Evolutionary conservation across 2,329 filamentous ascomycete species (phyloP).

Genomic region (Curvularia lunata): DNA sequence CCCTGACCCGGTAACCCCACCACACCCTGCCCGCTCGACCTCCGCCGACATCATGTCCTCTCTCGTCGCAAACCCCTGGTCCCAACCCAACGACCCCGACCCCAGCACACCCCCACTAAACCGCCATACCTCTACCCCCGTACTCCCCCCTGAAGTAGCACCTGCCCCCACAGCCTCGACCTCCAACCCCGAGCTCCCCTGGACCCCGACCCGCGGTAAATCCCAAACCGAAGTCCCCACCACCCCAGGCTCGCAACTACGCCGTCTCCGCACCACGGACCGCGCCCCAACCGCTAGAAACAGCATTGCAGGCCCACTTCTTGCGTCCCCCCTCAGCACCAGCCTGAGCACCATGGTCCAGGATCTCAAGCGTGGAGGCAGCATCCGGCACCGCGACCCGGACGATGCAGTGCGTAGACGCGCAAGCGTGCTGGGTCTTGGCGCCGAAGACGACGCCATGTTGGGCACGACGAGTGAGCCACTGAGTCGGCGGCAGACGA

Average conservation of each 20-base stretch:
- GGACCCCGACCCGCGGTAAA: constrained; percentile 19
- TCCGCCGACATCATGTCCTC: constrained; percentile 29
- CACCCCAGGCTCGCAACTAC: constrained; percentile 31
- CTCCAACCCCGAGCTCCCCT: constrained; percentile 25
- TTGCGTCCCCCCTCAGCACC: constrained; percentile 66
- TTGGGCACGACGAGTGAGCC: constrained; percentile 21
- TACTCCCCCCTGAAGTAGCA: constrained; percentile 39
- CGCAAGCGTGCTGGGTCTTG: constrained; percentile 13
- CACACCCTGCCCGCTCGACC: constrained; percentile 9
- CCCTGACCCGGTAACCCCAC: constrained; percentile 21
- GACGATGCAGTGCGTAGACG: not conserved
- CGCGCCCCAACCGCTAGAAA: constrained; percentile 48
- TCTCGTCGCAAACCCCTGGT: constrained; percentile 41
- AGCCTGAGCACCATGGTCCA: constrained; percentile 69
- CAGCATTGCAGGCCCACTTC: constrained; percentile 62
- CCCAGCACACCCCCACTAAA: constrained; percentile 14
- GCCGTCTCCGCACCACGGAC: constrained; percentile 42
- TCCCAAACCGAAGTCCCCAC: constrained; percentile 22
- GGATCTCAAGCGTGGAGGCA: constrained; percentile 66
- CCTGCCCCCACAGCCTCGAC: constrained; percentile 20
- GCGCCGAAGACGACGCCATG: constrained; percentile 16
- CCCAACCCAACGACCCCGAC: constrained; percentile 16
- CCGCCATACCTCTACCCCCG: constrained; percentile 39
- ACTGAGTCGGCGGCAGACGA: constrained; percentile 32
- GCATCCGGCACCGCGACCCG: constrained; percentile 8